Percentiles rank a stretch among this genome's conserved stretches.
Evolutionary conservation across 352 stramenopile species (phyloP).

Genomic region (Phytophthora pisi): DNA sequence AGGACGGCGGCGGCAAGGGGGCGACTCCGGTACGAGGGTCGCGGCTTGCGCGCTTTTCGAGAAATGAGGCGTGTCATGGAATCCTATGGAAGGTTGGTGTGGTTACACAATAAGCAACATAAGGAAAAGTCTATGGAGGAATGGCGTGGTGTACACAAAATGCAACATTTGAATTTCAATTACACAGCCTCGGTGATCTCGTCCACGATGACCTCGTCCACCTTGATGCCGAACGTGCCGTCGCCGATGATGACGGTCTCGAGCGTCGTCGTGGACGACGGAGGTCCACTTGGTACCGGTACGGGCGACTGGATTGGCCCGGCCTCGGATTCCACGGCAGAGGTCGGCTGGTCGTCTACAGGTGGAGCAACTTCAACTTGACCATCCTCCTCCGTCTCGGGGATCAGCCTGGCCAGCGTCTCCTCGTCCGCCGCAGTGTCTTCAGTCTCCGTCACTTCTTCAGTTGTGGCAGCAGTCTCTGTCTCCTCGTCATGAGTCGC

Average conservation of each 20-base stretch:
- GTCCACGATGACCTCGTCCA: constrained; percentile 59
- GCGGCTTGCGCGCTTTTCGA: constrained; percentile 11
- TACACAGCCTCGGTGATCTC: constrained; percentile 62
- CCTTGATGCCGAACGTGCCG: constrained; percentile 50
- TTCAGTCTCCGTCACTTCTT: not conserved
- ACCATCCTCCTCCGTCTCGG: constrained; percentile 6
- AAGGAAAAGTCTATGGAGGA: not conserved
- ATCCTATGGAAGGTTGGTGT: constrained; percentile 16
- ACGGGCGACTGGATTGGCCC: not conserved
- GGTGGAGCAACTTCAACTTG: constrained; percentile 27
- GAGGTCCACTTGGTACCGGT: not conserved
- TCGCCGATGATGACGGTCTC: constrained; percentile 46
- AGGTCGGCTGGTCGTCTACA: constrained; percentile 14
- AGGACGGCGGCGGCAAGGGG: constrained; percentile 15
- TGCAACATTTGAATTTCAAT: constrained; percentile 38
- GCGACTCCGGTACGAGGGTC: not conserved
- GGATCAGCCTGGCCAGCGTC: constrained; percentile 28
- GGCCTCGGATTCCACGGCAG: not conserved
- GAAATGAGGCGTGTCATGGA: constrained; percentile 26
- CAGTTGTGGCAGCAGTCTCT: not conserved
- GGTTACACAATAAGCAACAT: constrained; percentile 5
- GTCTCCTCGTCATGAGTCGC: constrained; percentile 9
- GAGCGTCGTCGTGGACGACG: constrained; percentile 29
- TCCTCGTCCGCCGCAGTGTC: constrained; percentile 20
- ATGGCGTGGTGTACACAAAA: constrained; percentile 22